Conservation (phyloP, 2,329 filamentous ascomycete species). For the Botryotinia convoluta region DNA sequence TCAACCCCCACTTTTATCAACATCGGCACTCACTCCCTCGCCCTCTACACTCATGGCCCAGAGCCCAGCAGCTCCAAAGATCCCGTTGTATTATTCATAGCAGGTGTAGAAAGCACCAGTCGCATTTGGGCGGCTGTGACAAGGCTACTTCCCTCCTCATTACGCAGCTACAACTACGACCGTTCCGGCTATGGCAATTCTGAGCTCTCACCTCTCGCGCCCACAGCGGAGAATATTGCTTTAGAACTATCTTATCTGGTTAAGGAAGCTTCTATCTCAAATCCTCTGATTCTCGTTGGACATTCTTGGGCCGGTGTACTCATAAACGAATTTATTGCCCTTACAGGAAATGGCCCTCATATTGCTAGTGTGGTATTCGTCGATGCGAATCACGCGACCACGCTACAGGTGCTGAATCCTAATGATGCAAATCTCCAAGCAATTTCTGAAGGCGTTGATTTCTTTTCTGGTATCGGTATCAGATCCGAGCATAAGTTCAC, state of each 20-base stretch:
- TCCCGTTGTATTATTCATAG: background rate
- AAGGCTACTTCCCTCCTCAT: conserved; percentile 18
- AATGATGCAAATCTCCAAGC: conserved; percentile 14
- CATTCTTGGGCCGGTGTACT: conserved; percentile 29
- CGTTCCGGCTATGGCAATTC: conserved; percentile 25
- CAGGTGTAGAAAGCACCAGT: conserved; percentile 6
- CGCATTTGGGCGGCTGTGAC: conserved; percentile 24
- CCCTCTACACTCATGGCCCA: conserved; percentile 26
- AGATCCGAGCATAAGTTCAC: conserved; percentile 23
- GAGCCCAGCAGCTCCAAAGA: conserved; percentile 4
- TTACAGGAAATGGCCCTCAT: conserved; percentile 1
- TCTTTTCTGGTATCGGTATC: conserved; percentile 7
- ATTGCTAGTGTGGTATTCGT: conserved; percentile 30
- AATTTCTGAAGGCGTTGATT: conserved; percentile 16
- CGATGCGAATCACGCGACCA: conserved; percentile 28
- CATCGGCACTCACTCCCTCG: conserved; percentile 27
- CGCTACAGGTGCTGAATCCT: conserved; percentile 24
- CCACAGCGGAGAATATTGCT: conserved; percentile 27
- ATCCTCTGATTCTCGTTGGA: conserved; percentile 25
- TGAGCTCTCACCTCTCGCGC: conserved; percentile 22
- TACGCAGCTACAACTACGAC: conserved; percentile 27
- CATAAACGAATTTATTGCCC: conserved; percentile 23
- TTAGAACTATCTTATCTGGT: conserved; percentile 26
- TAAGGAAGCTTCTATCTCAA: conserved; percentile 17
- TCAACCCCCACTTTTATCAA: conserved; percentile 18